Evolutionary conservation across 208 protist species (phyloP), one percentile per base, ranked within the genome.

Genomic region (Trypanosoma conorhini): DNA sequence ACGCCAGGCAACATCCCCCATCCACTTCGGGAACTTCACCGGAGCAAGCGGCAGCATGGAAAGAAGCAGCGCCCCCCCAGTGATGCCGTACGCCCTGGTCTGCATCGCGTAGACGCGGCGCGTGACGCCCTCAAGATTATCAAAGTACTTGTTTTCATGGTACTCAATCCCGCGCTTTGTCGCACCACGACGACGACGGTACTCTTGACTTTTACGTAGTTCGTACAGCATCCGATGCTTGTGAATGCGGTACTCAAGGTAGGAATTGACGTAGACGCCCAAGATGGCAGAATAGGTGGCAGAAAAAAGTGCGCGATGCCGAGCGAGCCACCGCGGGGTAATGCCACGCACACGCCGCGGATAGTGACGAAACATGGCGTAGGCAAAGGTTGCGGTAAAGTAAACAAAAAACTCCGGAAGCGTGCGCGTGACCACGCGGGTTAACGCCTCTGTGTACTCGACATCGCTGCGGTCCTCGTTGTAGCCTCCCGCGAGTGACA

Each of bases 1-100:
- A 31, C 89, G 86, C 88, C 88, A 95, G 31, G 81, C 82, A 42
- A 95, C 89, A 69, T 97, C 88, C 48, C 89, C 88, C 89, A 95
- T 94, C 55, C 83, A 97, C 74, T 89, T 90, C 8, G 92, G 92
- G 48, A 94, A 94, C 67, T 81, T 88, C 55, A 94, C 83, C 1
- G 82, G 76, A 35, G 77, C 87, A 30, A 95, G 74, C 0, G 85
- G 92, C 17, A 95, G 68, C 59, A 92, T 61, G 28, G 88, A 95
- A 33, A 84, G 51, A 21, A 79, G 51, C 44, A 97, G 75, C 33
- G 67, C 81, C 7, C 81, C 40, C 4, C 61, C 81, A 10, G 88
- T 86, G 12, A 79, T 50, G 51, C 67, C 72, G 76, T 95, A 97
- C 1, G 86, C 72, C 10, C 83, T 78, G 24, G 57, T 63, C 70